Conservation (phyloP, 805 yeast species). For the Wickerhamiella qilinensis region DNA sequence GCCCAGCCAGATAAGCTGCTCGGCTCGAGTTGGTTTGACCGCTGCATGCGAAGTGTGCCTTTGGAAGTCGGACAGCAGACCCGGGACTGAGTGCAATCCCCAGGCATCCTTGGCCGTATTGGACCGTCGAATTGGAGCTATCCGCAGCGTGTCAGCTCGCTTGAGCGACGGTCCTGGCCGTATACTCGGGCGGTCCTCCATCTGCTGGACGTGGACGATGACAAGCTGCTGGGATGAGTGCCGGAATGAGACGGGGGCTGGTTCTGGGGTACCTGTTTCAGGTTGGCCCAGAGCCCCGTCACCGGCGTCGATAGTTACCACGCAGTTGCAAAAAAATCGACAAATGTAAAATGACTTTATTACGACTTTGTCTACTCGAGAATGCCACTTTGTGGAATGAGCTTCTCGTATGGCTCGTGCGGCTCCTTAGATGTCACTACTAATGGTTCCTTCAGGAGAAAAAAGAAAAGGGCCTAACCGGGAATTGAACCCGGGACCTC, state of each 20-base stretch:
- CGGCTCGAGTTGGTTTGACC: background rate
- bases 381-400: too few species aligned
- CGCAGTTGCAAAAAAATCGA: too few species aligned
- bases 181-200: background rate
- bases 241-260: too few species aligned
- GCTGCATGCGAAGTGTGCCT: conserved; percentile 20
- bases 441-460: too few species aligned
- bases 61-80: conserved; percentile 22
- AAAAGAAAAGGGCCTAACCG: conserved; percentile 7
- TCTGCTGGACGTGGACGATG: background rate
- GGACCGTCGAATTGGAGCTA: conserved; percentile 18
- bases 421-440: too few species aligned
- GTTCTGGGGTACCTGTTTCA: background rate
- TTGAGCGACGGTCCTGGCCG: background rate
- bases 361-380: too few species aligned
- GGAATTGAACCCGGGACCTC: conserved; percentile 9
- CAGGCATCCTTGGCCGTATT: conserved; percentile 19
- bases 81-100: conserved; percentile 24
- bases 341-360: too few species aligned
- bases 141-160: conserved; percentile 11
- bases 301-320: too few species aligned
- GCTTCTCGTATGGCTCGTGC: too few species aligned
- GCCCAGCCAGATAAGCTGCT: conserved; percentile 8
- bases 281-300: too few species aligned
- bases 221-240: background rate